Evolutionary conservation across 2,329 filamentous ascomycete species (phyloP).

Genomic region (Fusarium nanum): DNA sequence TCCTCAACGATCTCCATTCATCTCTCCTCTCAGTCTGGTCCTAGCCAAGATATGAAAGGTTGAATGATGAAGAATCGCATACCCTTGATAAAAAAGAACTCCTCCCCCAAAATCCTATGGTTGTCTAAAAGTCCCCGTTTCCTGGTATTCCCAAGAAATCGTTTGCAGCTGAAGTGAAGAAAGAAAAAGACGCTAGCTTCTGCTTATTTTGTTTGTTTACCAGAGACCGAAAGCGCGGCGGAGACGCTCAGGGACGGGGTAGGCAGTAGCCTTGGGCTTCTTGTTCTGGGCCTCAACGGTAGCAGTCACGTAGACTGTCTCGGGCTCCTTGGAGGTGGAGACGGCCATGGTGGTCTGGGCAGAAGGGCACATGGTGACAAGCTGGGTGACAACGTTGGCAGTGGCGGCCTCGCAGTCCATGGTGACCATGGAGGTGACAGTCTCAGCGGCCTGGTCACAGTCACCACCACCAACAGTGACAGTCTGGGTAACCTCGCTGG

Average conservation of each 20-base stretch:
- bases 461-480: slow-evolving; percentile 18
- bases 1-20: neutral
- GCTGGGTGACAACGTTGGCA: neutral
- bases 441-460: slow-evolving; percentile 23
- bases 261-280: slow-evolving; percentile 18
- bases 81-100: slow-evolving; percentile 16
- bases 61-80: neutral
- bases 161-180: slow-evolving; percentile 16
- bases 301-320: slow-evolving; percentile 45
- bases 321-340: slow-evolving; percentile 33
- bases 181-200: slow-evolving; percentile 1
- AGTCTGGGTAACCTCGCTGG: slow-evolving; percentile 30
- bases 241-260: slow-evolving; percentile 26
- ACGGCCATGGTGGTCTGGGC: slow-evolving; percentile 40
- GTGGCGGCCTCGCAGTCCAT: neutral
- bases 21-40: slow-evolving; percentile 1
- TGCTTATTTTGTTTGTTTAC: slow-evolving; percentile 11
- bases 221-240: slow-evolving; percentile 40
- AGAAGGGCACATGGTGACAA: slow-evolving; percentile 31
- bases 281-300: slow-evolving; percentile 27
- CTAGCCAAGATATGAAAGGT: slow-evolving; percentile 19
- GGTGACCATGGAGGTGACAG: slow-evolving; percentile 5
- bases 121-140: slow-evolving; percentile 11
- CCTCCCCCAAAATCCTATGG: slow-evolving; percentile 4
- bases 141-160: neutral